A percentile compares a stretch with the other conserved stretches of the same genome.
Evolutionary conservation across 768 basidiomycete species (phyloP).

Genomic region (Hypholoma sublateritium): DNA sequence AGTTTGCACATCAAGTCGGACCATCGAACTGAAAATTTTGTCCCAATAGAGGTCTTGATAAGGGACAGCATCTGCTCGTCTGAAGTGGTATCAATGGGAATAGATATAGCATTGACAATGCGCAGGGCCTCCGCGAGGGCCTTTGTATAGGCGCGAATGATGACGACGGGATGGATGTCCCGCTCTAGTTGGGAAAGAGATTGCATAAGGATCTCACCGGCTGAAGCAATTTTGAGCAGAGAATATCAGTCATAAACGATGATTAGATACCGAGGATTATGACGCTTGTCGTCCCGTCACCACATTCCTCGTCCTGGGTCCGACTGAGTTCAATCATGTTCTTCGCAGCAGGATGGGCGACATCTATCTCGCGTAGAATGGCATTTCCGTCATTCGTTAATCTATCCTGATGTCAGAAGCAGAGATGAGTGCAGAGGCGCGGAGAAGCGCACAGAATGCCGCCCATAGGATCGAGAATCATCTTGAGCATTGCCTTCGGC

Average conservation of each 20-base stretch:
- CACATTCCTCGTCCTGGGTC: constrained; percentile 99
- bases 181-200: constrained; percentile 92
- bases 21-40: constrained; percentile 97
- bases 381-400: constrained; percentile 99
- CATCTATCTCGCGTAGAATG: constrained; percentile 96
- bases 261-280: constrained; percentile 81
- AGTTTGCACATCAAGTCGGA: constrained; percentile 96
- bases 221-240: constrained; percentile 27
- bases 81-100: constrained; percentile 83
- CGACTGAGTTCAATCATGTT: constrained; percentile 99
- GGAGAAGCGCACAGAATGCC: constrained; percentile 80
- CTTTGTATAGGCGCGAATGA: constrained; percentile 97
- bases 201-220: constrained; percentile 96
- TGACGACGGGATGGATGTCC: constrained; percentile 97
- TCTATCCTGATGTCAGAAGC: constrained; percentile 36
- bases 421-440: not conserved
- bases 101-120: constrained; percentile 84
- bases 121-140: constrained; percentile 90
- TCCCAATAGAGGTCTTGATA: constrained; percentile 98
- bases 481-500: constrained; percentile 98
- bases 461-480: constrained; percentile 99
- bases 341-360: constrained; percentile 98
- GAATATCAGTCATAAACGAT: not conserved
- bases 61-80: constrained; percentile 93
- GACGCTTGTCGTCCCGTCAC: constrained; percentile 97